Evolutionary conservation across 805 yeast species (phyloP).

Genomic region (Dipodascus albidus): DNA sequence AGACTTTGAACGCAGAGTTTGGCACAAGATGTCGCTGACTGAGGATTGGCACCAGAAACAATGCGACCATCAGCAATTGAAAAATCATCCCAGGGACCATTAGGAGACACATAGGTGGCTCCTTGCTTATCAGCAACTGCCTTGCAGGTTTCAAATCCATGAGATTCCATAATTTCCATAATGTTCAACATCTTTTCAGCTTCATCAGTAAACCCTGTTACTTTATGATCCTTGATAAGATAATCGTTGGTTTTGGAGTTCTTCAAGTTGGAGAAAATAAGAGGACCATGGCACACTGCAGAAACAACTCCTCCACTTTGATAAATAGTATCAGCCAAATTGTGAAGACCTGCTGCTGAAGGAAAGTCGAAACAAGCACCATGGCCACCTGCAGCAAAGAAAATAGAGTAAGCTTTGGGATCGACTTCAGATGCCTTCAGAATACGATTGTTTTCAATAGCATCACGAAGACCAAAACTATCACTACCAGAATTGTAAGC

Average conservation of each 20-base stretch:
- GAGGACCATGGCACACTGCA: conserved; percentile 65
- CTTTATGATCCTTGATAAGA: conserved; percentile 39
- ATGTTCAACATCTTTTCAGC: conserved; percentile 35
- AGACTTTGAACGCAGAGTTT: conserved; percentile 13
- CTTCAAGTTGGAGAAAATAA: conserved; percentile 38
- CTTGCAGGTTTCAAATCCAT: conserved; percentile 28
- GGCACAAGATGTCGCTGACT: conserved; percentile 41
- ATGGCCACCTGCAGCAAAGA: conserved; percentile 60
- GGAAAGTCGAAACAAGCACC: conserved; percentile 51
- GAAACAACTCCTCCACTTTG: conserved; percentile 42
- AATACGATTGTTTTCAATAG: conserved; percentile 28
- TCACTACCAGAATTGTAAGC: conserved; percentile 21
- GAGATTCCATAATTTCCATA: conserved; percentile 20
- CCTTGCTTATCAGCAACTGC: conserved; percentile 30
- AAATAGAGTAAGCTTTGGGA: conserved; percentile 38
- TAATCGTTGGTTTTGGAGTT: conserved; percentile 33
- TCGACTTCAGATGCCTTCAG: conserved; percentile 39
- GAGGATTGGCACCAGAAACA: conserved; percentile 60
- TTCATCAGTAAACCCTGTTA: conserved; percentile 49
- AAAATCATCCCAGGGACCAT: conserved; percentile 41
- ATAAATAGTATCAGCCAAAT: conserved; percentile 36
- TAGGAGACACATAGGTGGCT: conserved; percentile 36
- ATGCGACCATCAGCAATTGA: conserved; percentile 44
- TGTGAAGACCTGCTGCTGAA: conserved; percentile 35
- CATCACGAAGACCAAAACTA: conserved; percentile 31